Base-by-base conservation (phyloP, 495 filamentous ascomycete species). In the Penicillium ochrochloron region DNA sequence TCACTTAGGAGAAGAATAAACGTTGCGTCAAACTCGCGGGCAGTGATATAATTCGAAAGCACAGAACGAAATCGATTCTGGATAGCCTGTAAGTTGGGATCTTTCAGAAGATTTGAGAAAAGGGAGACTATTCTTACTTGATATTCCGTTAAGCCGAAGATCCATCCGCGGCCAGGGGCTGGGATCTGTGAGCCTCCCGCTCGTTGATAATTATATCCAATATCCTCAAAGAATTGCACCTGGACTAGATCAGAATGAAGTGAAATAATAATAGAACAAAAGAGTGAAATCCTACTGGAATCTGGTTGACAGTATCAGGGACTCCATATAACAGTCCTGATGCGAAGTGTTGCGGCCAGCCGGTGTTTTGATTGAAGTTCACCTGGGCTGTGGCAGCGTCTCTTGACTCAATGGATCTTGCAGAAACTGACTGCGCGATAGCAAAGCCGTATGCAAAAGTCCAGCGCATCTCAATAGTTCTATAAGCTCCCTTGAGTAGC, bases 301-400 rank as follows among this genome's bases (percentile, higher is more conserved):
- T 53, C 17, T 53, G 50, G 25, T 27, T 53, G 7, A 17, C 12
- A n/a, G 23, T 53, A 33, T 53, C 50, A 15, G 50, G 50, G 5
- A 53, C 25, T 2, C 50, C 50, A 33, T 53, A 53, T 12, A 53
- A 33, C 1, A 53, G 23, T 31, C 50, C 50, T 3, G 50, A 53
- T 15, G 50, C 50, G 3, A 53, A 25, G 14, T 53, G 50, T 53
- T 53, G 50, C 50, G 50, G 50, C 11, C 23, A n/a, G 25, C 50
- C 50, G 9, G 50, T 53, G 29, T 53, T 53, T 21, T 44, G 19
- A 19, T 44, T 44, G 42, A 44, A 44, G n/a, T 44, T 44, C n/a
- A 44, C 42, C 42, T 44, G 42, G 21, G 42, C 42, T 19, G 42
- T 44, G 5, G 21, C 42, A 19, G 42, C 21, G n/a, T 44, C 42